Percentiles rank a stretch among this genome's conserved stretches.
phyloP scores from a whole-genome alignment of 2,329 filamentous ascomycete genomes.

The Penicillium expansum region DNA sequence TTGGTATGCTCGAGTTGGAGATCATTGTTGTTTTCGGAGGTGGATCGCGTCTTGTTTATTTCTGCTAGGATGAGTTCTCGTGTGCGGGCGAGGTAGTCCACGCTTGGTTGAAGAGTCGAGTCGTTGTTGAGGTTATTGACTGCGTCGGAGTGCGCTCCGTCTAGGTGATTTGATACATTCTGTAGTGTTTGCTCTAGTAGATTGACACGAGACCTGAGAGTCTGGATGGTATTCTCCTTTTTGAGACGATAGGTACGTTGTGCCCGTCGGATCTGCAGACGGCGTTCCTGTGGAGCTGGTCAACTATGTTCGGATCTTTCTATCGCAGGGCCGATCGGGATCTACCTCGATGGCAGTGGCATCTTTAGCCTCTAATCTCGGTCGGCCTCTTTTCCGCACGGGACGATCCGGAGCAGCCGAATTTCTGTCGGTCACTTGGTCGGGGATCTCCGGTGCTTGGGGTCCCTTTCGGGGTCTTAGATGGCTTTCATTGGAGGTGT shows the following conservation, averaged over 20 bases:
- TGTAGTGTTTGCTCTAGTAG: conserved; percentile 55
- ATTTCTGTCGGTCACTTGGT: not conserved
- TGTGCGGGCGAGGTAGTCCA: conserved; percentile 8
- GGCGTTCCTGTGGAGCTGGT: conserved; percentile 47
- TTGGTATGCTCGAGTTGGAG: not conserved
- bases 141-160: not conserved
- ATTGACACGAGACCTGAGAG: conserved; percentile 67
- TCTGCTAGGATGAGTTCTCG: conserved; percentile 20
- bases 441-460: conserved; percentile 12
- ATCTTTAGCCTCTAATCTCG: conserved; percentile 21
- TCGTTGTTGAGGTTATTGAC: not conserved
- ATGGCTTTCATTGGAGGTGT: not conserved
- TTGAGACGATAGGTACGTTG: conserved; percentile 81
- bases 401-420: conserved; percentile 11
- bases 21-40: not conserved
- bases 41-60: conserved; percentile 4
- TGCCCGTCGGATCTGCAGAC: conserved; percentile 82
- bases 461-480: not conserved
- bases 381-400: conserved; percentile 22
- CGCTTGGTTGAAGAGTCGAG: not conserved
- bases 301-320: not conserved
- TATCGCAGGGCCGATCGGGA: not conserved
- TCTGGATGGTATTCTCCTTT: conserved; percentile 77
- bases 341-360: conserved; percentile 23
- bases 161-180: conserved; percentile 18